phyloP scores from a whole-genome alignment of 2,329 filamentous ascomycete genomes.

The Colletotrichum falcatum region DNA sequence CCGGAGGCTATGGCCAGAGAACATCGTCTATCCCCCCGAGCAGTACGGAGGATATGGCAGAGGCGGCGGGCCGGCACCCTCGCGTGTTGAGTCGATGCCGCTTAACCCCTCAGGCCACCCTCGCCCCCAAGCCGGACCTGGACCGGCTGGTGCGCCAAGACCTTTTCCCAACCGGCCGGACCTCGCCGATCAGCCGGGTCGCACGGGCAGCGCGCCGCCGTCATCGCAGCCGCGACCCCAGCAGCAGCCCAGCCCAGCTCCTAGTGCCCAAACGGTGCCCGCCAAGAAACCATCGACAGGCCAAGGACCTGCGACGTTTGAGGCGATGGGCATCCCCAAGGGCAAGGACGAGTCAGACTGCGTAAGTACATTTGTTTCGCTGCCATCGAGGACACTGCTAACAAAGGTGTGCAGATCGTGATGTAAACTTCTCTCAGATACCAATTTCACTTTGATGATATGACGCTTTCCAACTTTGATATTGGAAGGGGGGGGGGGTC shows the following conservation, averaged over 20 bases:
- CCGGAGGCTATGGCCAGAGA: slow-evolving; percentile 56
- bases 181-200: slow-evolving; percentile 42
- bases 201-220: slow-evolving; percentile 55
- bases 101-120: slow-evolving; percentile 34
- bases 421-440: slow-evolving; percentile 39
- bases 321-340: slow-evolving; percentile 95
- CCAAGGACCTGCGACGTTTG: slow-evolving; percentile 94
- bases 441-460: slow-evolving; percentile 35
- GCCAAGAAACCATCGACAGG: slow-evolving; percentile 61
- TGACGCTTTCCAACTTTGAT: slow-evolving; percentile 28
- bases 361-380: slow-evolving; percentile 66
- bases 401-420: slow-evolving; percentile 26
- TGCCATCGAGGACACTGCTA: not conserved
- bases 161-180: slow-evolving; percentile 37
- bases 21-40: slow-evolving; percentile 48
- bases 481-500: too few relatives aligned
- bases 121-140: slow-evolving; percentile 30
- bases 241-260: slow-evolving; percentile 47
- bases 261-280: slow-evolving; percentile 49
- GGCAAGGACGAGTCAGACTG: slow-evolving; percentile 90
- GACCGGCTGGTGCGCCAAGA: slow-evolving; percentile 22
- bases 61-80: slow-evolving; percentile 46
- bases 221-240: slow-evolving; percentile 45
- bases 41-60: slow-evolving; percentile 45
- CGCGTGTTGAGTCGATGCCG: slow-evolving; percentile 51